Evolutionary conservation across 768 basidiomycete genomes (phyloP).

Genomic region (Asterophora lycoperdoides): DNA sequence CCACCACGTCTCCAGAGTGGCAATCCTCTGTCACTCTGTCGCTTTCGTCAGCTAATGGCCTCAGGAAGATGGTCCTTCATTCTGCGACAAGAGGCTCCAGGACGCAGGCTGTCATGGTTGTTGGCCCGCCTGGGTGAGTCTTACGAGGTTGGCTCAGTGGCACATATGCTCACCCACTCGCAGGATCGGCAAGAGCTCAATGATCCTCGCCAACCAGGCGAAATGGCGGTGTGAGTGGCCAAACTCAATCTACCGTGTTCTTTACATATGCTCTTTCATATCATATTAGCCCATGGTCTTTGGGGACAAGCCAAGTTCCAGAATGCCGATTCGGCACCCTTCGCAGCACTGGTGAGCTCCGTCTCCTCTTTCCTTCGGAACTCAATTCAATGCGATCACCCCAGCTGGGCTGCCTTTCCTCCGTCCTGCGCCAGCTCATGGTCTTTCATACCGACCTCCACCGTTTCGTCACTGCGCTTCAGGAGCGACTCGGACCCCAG

Average conservation of each 20-base stretch:
- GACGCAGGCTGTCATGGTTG: slow-evolving; percentile 58
- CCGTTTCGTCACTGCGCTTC: slow-evolving; percentile 57
- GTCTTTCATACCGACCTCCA: slow-evolving; percentile 68
- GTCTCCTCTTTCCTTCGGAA: neutral
- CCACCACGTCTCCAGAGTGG: slow-evolving; percentile 14
- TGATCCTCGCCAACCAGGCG: slow-evolving; percentile 65
- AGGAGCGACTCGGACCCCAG: slow-evolving; percentile 63
- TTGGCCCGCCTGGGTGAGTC: slow-evolving; percentile 61
- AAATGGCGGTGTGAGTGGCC: slow-evolving; percentile 57
- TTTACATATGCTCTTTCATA: neutral
- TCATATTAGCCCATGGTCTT: slow-evolving; percentile 53
- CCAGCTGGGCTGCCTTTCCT: slow-evolving; percentile 64
- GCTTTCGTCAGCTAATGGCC: slow-evolving; percentile 1
- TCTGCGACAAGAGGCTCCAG: slow-evolving; percentile 39
- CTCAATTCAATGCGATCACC: neutral
- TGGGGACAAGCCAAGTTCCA: slow-evolving; percentile 80
- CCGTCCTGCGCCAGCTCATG: slow-evolving; percentile 70
- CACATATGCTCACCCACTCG: neutral
- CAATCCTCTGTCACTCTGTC: slow-evolving; percentile 31
- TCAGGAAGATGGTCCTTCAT: slow-evolving; percentile 39
- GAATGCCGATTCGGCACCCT: slow-evolving; percentile 60
- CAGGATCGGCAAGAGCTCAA: slow-evolving; percentile 72
- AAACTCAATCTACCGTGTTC: neutral
- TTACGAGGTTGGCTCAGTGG: neutral
- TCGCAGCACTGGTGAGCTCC: slow-evolving; percentile 45